Evolutionary conservation across 2,329 filamentous ascomycete genomes (phyloP), one percentile per base, ranked within the genome.

Genomic region (Sarocladium oryzae): DNA sequence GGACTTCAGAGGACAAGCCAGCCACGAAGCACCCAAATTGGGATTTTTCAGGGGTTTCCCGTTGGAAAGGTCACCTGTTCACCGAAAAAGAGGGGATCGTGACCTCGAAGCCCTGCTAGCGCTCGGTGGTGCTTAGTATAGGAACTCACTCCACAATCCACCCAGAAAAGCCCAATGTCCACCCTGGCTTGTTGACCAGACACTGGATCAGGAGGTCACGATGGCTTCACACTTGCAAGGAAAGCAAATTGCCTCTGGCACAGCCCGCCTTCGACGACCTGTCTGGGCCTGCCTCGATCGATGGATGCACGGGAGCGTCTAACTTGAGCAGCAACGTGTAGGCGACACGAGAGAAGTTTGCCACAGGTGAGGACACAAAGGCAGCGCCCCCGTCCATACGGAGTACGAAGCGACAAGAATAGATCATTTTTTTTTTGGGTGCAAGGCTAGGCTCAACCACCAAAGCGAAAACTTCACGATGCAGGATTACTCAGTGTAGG

Each of bases 21-120:
- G 24, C 4, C 13, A 26, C 40, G 11, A 10, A n/a, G n/a, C n/a
- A 20, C 40, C 13, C 21, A 45, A 21, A 21, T 40, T 20, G n/a
- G 5, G 40, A 23, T 4, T 20, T 15, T 43, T 21, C 36, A 40
- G 40, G 23, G 40, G 40, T 28, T 28, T 3, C 9, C 8, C 16
- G 40, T 4, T 23, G 20, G n/a, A 4, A 43, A 20, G 43, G 43
- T 48, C 43, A 48, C 43, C 43, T 48, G 43, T 21, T 21, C 24
- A 32, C 26, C 43, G 43, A 48, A 33, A 48, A 30, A 10, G 10
- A 26, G 10, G 43, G 26, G 43, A 48, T 48, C 43, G 43, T 48
- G 43, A 48, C 43, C 43, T 48, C n/a, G 26, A 2, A 16, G 43
- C 26, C 43, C 43, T 48, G 28, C 43, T 48, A 48, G 43, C 40